Base-by-base conservation (phyloP, 2,329 filamentous ascomycete genomes). In the Trichophyton equinum region DNA sequence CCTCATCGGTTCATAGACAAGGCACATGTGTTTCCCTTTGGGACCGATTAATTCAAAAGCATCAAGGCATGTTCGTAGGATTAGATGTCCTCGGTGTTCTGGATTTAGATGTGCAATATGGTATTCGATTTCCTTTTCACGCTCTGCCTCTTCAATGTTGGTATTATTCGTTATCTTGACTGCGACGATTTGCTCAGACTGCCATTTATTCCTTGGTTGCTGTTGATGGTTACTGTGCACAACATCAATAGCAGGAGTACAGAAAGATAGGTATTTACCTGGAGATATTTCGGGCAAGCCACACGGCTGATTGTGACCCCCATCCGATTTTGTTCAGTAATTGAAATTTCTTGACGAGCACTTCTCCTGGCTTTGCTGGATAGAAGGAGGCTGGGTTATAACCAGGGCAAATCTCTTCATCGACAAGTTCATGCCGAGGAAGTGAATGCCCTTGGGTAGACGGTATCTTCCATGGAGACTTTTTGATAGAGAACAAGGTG, bases 271-370 rank as follows among this genome's bases (percentile, higher is more conserved):
- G 11, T 69, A 63, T 0, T 22, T 15, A 62, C 65, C 58, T 64
- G 59, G n/a, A 63, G 8, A 72, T 63, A 60, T 76, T 71, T 27
- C 66, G 68, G 18, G 72, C 73, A 15, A 77, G 69, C 74, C 74
- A 76, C 18, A 76, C 72, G 0, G 74, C 77, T 4, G 73, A 76
- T 8, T 68, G 72, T 42, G 68, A 68, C 42, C 74, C 74, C 61
- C 65, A 76, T 5, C 73, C 75, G 1, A 77, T 57, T 58, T 65
- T 66, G n/a, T 22, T 49, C 18, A 63, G 53, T 18, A 65, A 57
- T 49, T 64, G 60, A 55, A 65, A 65, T 53, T 62, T 61, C 22
- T 56, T 56, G n/a, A 63, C 40, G 58, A 66, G 60, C 6, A 65
- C 33, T 51, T 66, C 63, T 18, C 63, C 64, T 22, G 64, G 58